These are phyloP conservation scores for Exophiala bonariae DNA, from an alignment of 2,329 filamentous ascomycete species.

Conservation along the genomic window DNA sequence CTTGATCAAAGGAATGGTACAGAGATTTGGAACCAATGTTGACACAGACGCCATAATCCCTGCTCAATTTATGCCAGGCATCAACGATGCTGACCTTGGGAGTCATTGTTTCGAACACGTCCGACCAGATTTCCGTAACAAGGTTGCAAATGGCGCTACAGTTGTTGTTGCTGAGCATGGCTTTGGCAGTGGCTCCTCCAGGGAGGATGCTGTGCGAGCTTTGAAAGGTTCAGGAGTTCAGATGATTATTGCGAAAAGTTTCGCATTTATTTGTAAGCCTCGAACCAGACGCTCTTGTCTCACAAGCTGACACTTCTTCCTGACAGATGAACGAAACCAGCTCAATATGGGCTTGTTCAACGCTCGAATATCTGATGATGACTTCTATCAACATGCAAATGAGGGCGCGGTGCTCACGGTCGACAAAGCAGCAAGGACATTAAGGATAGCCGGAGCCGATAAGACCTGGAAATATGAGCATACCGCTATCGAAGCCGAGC, in stretches of 20 bases:
- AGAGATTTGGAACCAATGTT: neutral
- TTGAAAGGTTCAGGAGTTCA: constrained; percentile 38
- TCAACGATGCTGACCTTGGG: constrained; percentile 35
- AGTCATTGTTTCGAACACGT: constrained; percentile 42
- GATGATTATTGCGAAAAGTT: constrained; percentile 46
- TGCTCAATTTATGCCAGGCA: constrained; percentile 56
- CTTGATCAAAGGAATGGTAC: neutral
- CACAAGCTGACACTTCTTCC: neutral
- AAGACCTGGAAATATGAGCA: neutral
- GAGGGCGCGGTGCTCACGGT: neutral
- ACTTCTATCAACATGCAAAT: neutral
- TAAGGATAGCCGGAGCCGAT: neutral
- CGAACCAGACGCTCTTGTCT: neutral
- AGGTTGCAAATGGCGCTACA: constrained; percentile 19
- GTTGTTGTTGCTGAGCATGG: constrained; percentile 42
- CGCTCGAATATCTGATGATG: neutral
- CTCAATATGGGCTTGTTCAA: constrained; percentile 2
- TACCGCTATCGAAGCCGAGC: neutral
- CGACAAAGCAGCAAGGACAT: neutral
- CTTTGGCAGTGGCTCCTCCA: constrained; percentile 48
- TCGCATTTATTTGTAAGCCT: constrained; percentile 45
- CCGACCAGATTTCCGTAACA: constrained; percentile 40
- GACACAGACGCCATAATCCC: constrained; percentile 6
- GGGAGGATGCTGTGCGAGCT: constrained; percentile 44
- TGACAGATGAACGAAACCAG: constrained; percentile 1